These are phyloP conservation scores for Colletotrichum shisoi DNA, from an alignment of 2,329 filamentous ascomycete species.

Conservation along the genomic window DNA sequence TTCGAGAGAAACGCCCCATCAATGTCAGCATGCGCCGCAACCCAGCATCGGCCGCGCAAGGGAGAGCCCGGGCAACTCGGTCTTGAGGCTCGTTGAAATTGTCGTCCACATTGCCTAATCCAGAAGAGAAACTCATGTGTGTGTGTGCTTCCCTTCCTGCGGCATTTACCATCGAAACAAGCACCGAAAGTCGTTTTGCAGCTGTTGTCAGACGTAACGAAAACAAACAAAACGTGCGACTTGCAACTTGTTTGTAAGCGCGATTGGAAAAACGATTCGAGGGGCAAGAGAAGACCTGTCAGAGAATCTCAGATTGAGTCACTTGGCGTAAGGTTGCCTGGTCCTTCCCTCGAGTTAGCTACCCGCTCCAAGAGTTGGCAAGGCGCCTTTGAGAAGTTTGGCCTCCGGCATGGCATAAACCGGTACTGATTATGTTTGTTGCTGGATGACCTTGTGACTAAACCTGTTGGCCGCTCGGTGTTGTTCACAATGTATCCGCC, in stretches of 20 bases:
- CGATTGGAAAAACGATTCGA: background rate
- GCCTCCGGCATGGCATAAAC: background rate
- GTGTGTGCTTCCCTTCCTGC: background rate
- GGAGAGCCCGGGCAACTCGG: background rate
- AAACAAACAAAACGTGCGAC: background rate
- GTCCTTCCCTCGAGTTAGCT: background rate
- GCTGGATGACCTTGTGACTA: no score
- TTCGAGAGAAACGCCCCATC: background rate
- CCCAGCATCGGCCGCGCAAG: slow-evolving; percentile 21
- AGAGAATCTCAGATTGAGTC: background rate
- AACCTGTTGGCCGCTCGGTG: background rate
- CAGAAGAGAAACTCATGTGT: background rate
- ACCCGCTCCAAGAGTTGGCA: background rate
- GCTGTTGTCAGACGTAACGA: background rate
- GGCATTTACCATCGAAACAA: slow-evolving; percentile 3
- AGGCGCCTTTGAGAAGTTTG: background rate
- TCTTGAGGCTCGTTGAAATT: background rate
- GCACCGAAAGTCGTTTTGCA: background rate
- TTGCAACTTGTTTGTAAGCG: no score
- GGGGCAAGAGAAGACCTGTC: background rate
- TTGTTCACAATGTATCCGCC: background rate
- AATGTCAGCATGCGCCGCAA: slow-evolving; percentile 17
- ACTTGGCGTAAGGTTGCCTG: background rate
- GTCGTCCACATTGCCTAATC: background rate
- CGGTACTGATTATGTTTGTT: background rate